Conservation (phyloP, 2,329 filamentous ascomycete species). For the Blastomyces gilchristii region DNA sequence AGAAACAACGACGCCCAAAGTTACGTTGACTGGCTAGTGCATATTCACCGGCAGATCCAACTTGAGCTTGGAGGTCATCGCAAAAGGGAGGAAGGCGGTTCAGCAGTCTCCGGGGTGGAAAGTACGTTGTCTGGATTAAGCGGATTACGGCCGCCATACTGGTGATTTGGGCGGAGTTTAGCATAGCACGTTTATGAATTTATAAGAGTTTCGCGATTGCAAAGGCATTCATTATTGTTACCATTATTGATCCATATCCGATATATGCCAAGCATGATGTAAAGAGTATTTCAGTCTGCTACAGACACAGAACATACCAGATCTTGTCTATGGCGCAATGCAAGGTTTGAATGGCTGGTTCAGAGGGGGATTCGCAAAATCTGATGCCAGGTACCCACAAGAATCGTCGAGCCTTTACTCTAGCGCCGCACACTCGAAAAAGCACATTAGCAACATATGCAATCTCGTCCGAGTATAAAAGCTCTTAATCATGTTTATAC, state of each 20-base stretch:
- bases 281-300: too few relatives aligned
- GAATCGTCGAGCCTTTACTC: too few relatives aligned
- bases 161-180: constrained; percentile 23
- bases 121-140: constrained; percentile 37
- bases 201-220: not conserved
- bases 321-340: too few relatives aligned
- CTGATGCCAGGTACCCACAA: too few relatives aligned
- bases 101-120: constrained; percentile 23
- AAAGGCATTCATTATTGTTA: not conserved
- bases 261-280: too few relatives aligned
- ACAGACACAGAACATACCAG: too few relatives aligned
- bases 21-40: constrained; percentile 97
- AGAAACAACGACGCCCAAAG: constrained; percentile 95
- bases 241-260: not conserved
- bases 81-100: constrained; percentile 36
- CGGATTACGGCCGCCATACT: constrained; percentile 38
- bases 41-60: constrained; percentile 86
- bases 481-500: too few relatives aligned
- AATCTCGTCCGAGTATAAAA: too few relatives aligned
- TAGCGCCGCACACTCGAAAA: too few relatives aligned
- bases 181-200: constrained; percentile 5
- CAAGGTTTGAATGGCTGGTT: too few relatives aligned
- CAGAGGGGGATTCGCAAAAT: too few relatives aligned
- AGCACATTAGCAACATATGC: too few relatives aligned
- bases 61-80: constrained; percentile 56